Base-by-base conservation (phyloP, 2,329 filamentous ascomycete species). In the Arthrobotrys entomopaga region DNA sequence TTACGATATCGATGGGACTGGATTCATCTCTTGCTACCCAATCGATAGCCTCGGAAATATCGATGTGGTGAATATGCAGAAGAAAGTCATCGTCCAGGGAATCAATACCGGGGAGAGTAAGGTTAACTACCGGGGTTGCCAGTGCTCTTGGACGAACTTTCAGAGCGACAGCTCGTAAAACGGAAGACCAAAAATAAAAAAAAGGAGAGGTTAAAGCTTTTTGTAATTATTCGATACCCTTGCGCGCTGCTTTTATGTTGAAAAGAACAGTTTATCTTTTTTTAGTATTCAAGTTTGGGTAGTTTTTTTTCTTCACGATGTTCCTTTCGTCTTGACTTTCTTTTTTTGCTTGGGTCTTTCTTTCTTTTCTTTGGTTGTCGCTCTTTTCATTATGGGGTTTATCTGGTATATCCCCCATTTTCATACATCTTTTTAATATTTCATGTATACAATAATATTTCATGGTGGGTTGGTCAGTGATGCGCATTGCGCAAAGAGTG, bases 131-230 rank as follows among this genome's bases (percentile, higher is more conserved):
- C 56, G 46, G 16, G 70, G 70, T 40, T 74, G 70, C 19, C 70
- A 74, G 20, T 74, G 70, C 29, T 13, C 70, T 43, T 74, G 70
- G 70, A 74, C 63, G 58, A 74, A 74, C 52, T 74, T 74, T 59
- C 66, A 74, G 63, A 53, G n/a, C n/a, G n/a, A 61, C 40, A 64
- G 50, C 40, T 57, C 70, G 10, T 46, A 57, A 38, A 34, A 34
- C 5, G 34, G 20, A n/a, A 56, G 43, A 48, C 29, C 61, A 52
- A 58, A 50, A 70, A 70, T n/a, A 16, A 26, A 15, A 22, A 19
- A 5, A 19, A 34, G 50, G 24, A 38, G 43, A 53, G 34, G 34
- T 4, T 46, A 19, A 46, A 46, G 42, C 42, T 46, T 40, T 43
- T 56, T 40, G 42, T 66, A 57, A 53, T 63, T 65, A 52, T 66